phyloP scores from a whole-genome alignment of 306 rosid species.

The Glycyrrhiza uralensis region DNA sequence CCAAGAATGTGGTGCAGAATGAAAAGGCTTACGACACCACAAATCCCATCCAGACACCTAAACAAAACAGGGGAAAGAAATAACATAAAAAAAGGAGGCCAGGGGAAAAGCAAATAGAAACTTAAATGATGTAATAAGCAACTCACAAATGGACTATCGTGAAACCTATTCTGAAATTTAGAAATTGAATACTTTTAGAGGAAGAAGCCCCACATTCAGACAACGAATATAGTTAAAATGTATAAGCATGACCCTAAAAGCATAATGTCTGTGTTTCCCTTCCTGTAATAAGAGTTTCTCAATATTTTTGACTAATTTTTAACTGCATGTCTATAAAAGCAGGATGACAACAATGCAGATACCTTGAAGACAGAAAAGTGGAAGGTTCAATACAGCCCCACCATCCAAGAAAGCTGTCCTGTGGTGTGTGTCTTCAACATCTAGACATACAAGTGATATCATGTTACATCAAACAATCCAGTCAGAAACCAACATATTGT shows the following conservation, averaged over 20 bases:
- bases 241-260: neutral
- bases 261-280: neutral
- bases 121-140: neutral
- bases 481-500: neutral
- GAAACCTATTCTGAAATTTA: neutral
- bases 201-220: neutral
- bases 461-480: neutral
- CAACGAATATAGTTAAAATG: neutral
- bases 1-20: neutral
- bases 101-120: neutral
- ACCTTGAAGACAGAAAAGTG: slow-evolving; percentile 81
- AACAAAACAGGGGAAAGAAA: neutral
- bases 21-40: neutral
- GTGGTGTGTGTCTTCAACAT: slow-evolving; percentile 89
- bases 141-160: neutral
- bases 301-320: neutral
- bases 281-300: neutral
- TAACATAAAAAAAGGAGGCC: neutral
- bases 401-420: slow-evolving; percentile 76
- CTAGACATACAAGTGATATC: slow-evolving; percentile 29
- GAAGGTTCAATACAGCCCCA: slow-evolving; percentile 63
- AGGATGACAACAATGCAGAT: neutral
- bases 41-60: neutral
- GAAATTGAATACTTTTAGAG: neutral
- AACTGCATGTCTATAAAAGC: neutral